These are phyloP conservation scores for Mollisiaceae sp. DNA, from an alignment of 2,329 filamentous ascomycete genomes.

Conservation along the genomic window DNA sequence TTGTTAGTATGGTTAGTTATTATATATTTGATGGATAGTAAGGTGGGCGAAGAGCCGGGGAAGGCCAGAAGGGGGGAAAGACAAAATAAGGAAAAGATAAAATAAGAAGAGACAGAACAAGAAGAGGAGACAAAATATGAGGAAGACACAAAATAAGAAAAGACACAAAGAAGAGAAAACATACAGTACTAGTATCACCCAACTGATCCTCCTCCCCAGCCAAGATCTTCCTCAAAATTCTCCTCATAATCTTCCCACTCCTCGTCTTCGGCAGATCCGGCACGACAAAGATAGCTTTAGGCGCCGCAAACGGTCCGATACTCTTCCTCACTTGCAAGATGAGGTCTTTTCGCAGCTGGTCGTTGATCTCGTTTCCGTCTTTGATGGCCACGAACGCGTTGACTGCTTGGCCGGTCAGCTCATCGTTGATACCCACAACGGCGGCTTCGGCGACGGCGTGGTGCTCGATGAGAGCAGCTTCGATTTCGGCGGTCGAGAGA, in stretches of 20 bases:
- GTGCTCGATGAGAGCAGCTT: conserved; percentile 95
- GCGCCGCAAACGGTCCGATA: conserved; percentile 95
- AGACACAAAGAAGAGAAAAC: conserved; percentile 15
- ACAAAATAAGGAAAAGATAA: not conserved
- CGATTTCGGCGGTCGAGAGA: conserved; percentile 95
- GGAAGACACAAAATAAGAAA: not conserved
- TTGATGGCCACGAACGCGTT: conserved; percentile 96
- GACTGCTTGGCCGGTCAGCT: conserved; percentile 95
- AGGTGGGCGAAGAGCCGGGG: too few species aligned
- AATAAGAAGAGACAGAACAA: conserved; percentile 3
- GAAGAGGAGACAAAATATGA: not conserved
- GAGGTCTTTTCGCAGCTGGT: conserved; percentile 84
- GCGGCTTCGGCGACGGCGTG: conserved; percentile 89
- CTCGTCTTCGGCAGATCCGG: conserved; percentile 96
- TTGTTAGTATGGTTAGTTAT: too few species aligned
- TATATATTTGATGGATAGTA: too few species aligned
- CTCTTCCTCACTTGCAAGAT: conserved; percentile 30
- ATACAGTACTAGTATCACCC: conserved; percentile 86
- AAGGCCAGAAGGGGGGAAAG: too few species aligned
- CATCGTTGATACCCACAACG: conserved; percentile 90
- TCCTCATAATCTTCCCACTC: conserved; percentile 98
- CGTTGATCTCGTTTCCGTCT: conserved; percentile 75
- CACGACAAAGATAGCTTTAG: conserved; percentile 90
- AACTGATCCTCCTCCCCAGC: conserved; percentile 97
- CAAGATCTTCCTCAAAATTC: conserved; percentile 95